phyloP scores from a whole-genome alignment of 306 rosid species.

The Acacia confusa region DNA sequence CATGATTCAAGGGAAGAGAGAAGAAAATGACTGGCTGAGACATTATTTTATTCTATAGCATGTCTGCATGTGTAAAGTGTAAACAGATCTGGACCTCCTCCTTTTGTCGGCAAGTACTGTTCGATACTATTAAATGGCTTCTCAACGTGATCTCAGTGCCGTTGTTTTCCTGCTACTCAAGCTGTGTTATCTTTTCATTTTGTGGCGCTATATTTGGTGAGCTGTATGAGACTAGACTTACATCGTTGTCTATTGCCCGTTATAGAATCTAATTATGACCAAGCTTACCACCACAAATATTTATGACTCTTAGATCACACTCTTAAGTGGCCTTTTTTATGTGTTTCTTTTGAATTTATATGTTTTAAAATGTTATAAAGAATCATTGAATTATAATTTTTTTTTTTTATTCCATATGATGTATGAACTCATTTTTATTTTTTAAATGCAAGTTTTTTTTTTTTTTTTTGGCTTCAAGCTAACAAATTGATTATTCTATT shows the following conservation, averaged over 20 bases:
- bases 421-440: no score
- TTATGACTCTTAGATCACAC: background rate
- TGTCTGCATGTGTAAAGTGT: background rate
- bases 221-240: background rate
- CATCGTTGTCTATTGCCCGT: no score
- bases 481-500: no score
- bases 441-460: no score
- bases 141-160: background rate
- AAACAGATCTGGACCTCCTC: background rate
- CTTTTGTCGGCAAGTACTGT: background rate
- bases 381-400: background rate
- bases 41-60: background rate
- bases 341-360: background rate
- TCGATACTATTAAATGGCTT: background rate
- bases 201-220: background rate
- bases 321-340: background rate
- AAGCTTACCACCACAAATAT: background rate
- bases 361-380: background rate
- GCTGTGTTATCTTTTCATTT: background rate
- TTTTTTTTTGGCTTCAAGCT: no score
- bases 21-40: background rate
- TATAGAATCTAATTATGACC: background rate
- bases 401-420: no score
- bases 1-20: background rate
- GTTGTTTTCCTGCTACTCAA: background rate